Evolutionary conservation across 192 early-diverging fungal genomes (phyloP).

Genomic region (Gryganskiella cystojenkinii): DNA sequence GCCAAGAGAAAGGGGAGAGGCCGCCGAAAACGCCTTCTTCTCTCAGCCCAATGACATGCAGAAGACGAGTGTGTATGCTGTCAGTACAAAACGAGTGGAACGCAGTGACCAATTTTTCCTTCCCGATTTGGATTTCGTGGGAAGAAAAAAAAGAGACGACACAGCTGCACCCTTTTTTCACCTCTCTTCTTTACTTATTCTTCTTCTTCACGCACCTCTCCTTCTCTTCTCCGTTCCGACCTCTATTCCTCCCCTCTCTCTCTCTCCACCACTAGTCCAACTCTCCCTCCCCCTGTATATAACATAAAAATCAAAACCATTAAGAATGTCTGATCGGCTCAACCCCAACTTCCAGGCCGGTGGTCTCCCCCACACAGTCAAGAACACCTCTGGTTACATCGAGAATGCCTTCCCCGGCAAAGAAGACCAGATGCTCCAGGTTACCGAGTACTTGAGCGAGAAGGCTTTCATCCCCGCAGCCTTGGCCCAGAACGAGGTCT

Average conservation of each 20-base stretch:
- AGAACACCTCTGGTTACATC: conserved; percentile 73
- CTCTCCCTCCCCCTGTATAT: not conserved
- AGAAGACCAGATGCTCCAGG: conserved; percentile 90
- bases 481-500: conserved; percentile 89
- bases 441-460: conserved; percentile 84
- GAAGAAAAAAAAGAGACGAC: too few relatives aligned
- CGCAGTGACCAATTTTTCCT: too few relatives aligned
- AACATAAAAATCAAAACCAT: not conserved
- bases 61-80: too few relatives aligned
- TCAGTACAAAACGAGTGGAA: too few relatives aligned
- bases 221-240: not conserved
- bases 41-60: too few relatives aligned
- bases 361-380: conserved; percentile 51
- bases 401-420: conserved; percentile 92
- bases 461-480: conserved; percentile 91
- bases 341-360: conserved; percentile 13
- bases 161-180: not conserved
- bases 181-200: not conserved
- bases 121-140: too few relatives aligned
- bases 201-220: not conserved
- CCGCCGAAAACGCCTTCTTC: too few relatives aligned
- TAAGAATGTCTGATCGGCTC: conserved; percentile 24
- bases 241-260: not conserved
- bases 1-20: too few relatives aligned
- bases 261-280: not conserved